phyloP scores from a whole-genome alignment of 306 rosid genomes.

The Prunus persica region DNA sequence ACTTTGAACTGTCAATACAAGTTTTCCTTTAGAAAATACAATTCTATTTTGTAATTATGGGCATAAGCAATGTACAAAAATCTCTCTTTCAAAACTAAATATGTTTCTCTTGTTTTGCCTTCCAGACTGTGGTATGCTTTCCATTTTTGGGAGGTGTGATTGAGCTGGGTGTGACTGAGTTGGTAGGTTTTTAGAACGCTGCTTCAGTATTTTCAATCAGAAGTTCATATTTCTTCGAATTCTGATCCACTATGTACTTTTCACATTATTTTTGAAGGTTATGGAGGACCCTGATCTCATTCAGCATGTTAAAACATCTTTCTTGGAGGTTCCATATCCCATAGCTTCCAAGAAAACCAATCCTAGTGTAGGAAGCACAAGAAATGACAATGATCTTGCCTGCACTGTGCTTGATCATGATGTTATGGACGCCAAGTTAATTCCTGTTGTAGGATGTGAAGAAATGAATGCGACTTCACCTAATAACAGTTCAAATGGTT shows the following conservation, averaged over 20 bases:
- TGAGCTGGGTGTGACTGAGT: constrained; percentile 69
- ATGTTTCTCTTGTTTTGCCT: constrained; percentile 24
- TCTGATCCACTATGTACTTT: constrained; percentile 3
- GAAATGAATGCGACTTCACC: constrained; percentile 50
- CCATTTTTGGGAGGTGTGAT: constrained; percentile 76
- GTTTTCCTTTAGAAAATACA: too few species aligned
- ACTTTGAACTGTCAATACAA: background rate
- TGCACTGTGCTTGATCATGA: constrained; percentile 35
- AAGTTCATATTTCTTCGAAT: background rate
- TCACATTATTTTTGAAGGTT: constrained; percentile 42
- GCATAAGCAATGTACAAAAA: background rate
- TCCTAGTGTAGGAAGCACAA: constrained; percentile 25
- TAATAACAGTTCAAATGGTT: constrained; percentile 44
- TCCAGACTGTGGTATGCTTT: constrained; percentile 83
- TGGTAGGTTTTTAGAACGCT: constrained; percentile 42
- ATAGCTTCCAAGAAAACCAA: constrained; percentile 25
- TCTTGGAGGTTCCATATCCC: constrained; percentile 44
- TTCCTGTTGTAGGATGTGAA: constrained; percentile 35
- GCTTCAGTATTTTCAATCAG: constrained; percentile 3
- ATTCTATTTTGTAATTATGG: background rate
- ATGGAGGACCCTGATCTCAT: constrained; percentile 62
- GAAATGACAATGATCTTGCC: constrained; percentile 29
- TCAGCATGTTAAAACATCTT: constrained; percentile 47
- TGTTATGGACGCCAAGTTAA: constrained; percentile 32
- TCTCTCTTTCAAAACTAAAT: background rate